Base-by-base conservation (phyloP, 345 rosid genomes). In the Odontarrhena argentea region DNA sequence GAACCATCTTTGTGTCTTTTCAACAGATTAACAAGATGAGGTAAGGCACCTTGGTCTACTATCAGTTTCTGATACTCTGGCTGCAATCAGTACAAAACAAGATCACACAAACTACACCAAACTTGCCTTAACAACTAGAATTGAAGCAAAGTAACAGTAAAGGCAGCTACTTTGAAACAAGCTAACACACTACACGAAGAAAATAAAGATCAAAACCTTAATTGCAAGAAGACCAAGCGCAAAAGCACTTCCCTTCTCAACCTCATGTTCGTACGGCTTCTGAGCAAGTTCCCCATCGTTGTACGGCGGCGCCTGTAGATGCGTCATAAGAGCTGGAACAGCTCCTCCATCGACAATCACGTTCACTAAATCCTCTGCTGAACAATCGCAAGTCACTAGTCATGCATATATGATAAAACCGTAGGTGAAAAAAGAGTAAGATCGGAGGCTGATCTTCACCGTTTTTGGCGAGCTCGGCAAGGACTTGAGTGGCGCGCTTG, bases 31-130 rank as follows among this genome's bases (percentile, higher is more conserved):
- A 94, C 97, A 28, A 94, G 96, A 78, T 78, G 84, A 24, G 87
- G 73, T 74, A 94, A 80, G 36, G 97, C 99, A 67, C 97, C 99
- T 44, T 84, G 66, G 67, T 91, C 99, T 36, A 94, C 96, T 76
- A 94, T 94, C 32, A 86, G 85, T 46, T 91, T 93, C 78, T 94
- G 99, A 85, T 88, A 87, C 85, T 94, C 99, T 55, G 99, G 99
- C 99, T 91, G 96, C 71, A 78, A 44, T 65, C 63, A 46, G 76
- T 68, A 68, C 74, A 71, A 15, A 76, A 46, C 65, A 69, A 36
- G 18, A 32, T 53, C 51, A 60, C 32, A 70, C 53, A 54, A 47
- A 60, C 44, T 36, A 52, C 13, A 48, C 64, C 43, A 40, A 46
- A 25, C 0, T 37, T 66, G 12, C 44, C 40, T 53, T 28, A 28